Evolutionary conservation across 1,284 basidiomycete species (phyloP).

Genomic region (Mycosarcoma maydis): DNA sequence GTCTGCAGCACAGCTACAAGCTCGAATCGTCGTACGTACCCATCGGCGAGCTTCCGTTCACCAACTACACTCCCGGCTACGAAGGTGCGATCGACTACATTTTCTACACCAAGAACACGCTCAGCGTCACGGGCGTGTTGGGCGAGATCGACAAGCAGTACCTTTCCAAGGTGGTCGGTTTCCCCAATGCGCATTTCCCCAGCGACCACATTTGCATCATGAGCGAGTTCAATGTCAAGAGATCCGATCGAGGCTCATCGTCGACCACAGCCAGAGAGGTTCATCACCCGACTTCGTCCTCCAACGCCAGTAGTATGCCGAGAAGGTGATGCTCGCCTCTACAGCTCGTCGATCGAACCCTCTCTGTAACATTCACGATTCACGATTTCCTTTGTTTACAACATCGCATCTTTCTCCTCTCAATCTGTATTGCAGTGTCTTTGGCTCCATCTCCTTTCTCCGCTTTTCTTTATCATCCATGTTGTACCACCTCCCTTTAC

Average conservation of each 20-base stretch:
- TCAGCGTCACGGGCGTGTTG: constrained; percentile 85
- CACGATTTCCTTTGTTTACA: constrained; percentile 4
- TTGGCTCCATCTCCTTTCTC: not conserved
- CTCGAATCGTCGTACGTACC: constrained; percentile 82
- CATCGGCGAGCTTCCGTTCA: constrained; percentile 74
- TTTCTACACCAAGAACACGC: constrained; percentile 83
- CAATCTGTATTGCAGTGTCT: constrained; percentile 18
- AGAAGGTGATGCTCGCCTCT: constrained; percentile 23
- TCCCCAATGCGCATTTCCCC: constrained; percentile 95
- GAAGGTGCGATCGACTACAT: constrained; percentile 84
- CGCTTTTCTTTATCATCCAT: not conserved
- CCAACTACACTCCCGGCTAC: constrained; percentile 83
- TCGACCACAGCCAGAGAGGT: constrained; percentile 15
- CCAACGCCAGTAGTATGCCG: constrained; percentile 1
- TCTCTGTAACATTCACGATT: not conserved
- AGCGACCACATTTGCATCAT: constrained; percentile 66
- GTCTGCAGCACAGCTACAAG: constrained; percentile 80
- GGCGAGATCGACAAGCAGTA: constrained; percentile 88
- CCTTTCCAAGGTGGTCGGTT: constrained; percentile 89
- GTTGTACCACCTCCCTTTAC: not conserved
- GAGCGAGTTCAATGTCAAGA: constrained; percentile 63
- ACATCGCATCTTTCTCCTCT: constrained; percentile 14
- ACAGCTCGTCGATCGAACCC: too few species aligned
- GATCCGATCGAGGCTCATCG: constrained; percentile 9
- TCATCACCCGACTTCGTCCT: constrained; percentile 15